These are phyloP conservation scores for Melastoma candidum DNA, from an alignment of 441 rosid species.

Conservation along the genomic window DNA sequence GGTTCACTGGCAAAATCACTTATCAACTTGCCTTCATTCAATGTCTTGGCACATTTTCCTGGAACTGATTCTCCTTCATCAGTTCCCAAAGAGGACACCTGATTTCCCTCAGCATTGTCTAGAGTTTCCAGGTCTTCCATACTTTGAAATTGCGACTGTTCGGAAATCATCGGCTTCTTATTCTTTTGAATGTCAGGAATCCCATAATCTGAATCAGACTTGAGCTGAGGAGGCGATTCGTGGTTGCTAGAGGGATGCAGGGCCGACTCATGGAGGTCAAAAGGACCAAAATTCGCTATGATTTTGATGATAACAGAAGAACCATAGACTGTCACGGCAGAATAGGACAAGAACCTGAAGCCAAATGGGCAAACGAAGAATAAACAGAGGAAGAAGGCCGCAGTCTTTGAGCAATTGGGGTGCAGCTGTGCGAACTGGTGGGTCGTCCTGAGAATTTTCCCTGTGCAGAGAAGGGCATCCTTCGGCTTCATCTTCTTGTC, in stretches of 20 bases:
- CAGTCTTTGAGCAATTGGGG: conserved; percentile 33
- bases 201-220: conserved; percentile 6
- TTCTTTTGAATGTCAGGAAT: neutral
- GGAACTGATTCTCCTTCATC: conserved; percentile 4
- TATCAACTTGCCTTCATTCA: conserved; percentile 2
- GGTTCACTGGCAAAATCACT: conserved; percentile 8
- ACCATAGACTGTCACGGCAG: conserved; percentile 36
- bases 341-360: conserved; percentile 40
- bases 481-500: no score
- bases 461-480: no score
- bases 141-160: conserved; percentile 27
- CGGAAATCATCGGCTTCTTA: conserved; percentile 16
- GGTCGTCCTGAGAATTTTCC: neutral
- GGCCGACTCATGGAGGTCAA: conserved; percentile 5
- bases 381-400: conserved; percentile 25
- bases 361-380: conserved; percentile 43
- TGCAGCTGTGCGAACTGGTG: conserved; percentile 29
- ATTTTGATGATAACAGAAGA: conserved; percentile 20
- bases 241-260: conserved; percentile 7
- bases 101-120: no score
- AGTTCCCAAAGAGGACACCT: neutral
- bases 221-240: conserved; percentile 2
- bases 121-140: neutral
- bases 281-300: conserved; percentile 16
- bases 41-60: conserved; percentile 8